Evolutionary conservation across 1,284 basidiomycete species (phyloP).

Genomic region (Trametes versicolor): DNA sequence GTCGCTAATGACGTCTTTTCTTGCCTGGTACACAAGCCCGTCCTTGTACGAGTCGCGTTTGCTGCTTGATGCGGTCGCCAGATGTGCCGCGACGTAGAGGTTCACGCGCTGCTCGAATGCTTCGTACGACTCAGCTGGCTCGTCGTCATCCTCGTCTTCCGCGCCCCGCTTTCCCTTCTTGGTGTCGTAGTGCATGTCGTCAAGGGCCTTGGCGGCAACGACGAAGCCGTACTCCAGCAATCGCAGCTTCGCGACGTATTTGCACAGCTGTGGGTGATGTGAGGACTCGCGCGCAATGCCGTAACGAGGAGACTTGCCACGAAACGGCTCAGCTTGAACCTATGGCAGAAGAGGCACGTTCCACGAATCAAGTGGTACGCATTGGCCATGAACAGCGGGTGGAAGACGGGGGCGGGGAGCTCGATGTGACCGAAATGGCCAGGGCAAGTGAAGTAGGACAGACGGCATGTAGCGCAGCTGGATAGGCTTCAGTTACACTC

Average conservation of each 20-base stretch:
- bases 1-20: slow-evolving; percentile 86
- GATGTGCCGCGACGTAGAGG: slow-evolving; percentile 74
- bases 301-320: slow-evolving; percentile 62
- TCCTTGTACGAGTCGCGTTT: slow-evolving; percentile 92
- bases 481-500: slow-evolving; percentile 20
- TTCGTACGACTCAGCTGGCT: slow-evolving; percentile 60
- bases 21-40: slow-evolving; percentile 86
- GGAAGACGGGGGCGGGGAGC: slow-evolving; percentile 94
- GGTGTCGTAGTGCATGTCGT: slow-evolving; percentile 60
- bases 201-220: slow-evolving; percentile 82
- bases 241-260: slow-evolving; percentile 89
- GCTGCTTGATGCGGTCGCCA: slow-evolving; percentile 65
- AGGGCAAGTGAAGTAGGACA: slow-evolving; percentile 94
- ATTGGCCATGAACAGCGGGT: slow-evolving; percentile 96
- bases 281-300: slow-evolving; percentile 5
- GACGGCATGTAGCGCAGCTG: slow-evolving; percentile 93
- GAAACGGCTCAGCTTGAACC: slow-evolving; percentile 86
- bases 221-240: slow-evolving; percentile 92
- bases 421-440: slow-evolving; percentile 99
- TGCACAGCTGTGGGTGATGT: slow-evolving; percentile 65
- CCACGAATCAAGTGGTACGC: slow-evolving; percentile 90
- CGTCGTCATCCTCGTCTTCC: slow-evolving; percentile 56
- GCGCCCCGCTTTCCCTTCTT: slow-evolving; percentile 49
- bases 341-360: slow-evolving; percentile 97
- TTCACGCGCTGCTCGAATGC: slow-evolving; percentile 79